Percentiles rank a stretch among this genome's conserved stretches.
phyloP scores from a whole-genome alignment of 257 asterid genomes.

The Haberlea rhodopensis region DNA sequence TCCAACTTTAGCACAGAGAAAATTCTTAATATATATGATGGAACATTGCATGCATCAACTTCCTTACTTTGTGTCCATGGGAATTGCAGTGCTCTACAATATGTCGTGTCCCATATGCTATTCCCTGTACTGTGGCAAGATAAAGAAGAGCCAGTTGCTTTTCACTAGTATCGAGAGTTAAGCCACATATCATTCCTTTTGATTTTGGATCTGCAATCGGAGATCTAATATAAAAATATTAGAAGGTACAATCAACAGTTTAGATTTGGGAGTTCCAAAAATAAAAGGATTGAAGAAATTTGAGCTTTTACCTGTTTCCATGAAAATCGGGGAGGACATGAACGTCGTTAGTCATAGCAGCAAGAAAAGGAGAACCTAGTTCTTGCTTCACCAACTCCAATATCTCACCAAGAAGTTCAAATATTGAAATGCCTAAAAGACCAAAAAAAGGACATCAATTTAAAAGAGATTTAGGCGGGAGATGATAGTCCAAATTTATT shows the following conservation, averaged over 20 bases:
- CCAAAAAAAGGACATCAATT: neutral
- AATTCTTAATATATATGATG: neutral
- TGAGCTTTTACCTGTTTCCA: conserved; percentile 76
- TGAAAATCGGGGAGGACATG: conserved; percentile 96
- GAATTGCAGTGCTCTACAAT: conserved; percentile 91
- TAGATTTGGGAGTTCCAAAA: neutral
- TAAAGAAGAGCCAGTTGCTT: conserved; percentile 85
- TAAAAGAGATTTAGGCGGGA: neutral
- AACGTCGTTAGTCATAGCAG: conserved; percentile 71
- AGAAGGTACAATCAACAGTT: conserved; percentile 24
- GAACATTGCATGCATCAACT: conserved; percentile 16
- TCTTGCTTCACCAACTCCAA: conserved; percentile 62
- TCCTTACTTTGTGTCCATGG: conserved; percentile 81
- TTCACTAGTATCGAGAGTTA: conserved; percentile 83
- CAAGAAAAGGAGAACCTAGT: conserved; percentile 57
- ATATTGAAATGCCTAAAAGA: conserved; percentile 62
- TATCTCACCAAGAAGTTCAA: conserved; percentile 75
- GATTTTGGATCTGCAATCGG: conserved; percentile 94
- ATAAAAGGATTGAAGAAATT: conserved; percentile 6
- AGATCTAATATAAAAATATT: conserved; percentile 60
- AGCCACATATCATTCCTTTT: conserved; percentile 80
- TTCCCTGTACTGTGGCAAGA: conserved; percentile 83
- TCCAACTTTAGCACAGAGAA: neutral
- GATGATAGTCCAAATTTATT: conserved; percentile 1
- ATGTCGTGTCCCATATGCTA: conserved; percentile 95